phyloP scores from a whole-genome alignment of 1,284 basidiomycete species.

The Vanrija sp. region DNA sequence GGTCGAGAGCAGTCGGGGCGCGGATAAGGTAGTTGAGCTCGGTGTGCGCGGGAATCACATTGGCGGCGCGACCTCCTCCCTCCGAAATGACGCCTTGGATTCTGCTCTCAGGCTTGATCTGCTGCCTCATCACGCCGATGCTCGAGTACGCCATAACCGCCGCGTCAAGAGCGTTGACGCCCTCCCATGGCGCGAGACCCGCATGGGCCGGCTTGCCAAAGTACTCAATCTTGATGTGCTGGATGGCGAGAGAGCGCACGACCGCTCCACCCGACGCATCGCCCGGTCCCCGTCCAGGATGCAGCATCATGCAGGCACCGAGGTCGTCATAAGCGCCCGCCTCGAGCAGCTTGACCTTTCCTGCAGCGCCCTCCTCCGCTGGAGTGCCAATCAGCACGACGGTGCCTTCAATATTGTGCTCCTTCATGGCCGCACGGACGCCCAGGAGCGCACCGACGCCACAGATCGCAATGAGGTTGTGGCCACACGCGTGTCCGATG shows the following conservation, averaged over 20 bases:
- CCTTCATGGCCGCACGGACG: conserved; percentile 62
- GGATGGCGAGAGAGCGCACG: conserved; percentile 24
- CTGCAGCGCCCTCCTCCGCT: conserved; percentile 74
- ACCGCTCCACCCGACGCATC: conserved; percentile 7
- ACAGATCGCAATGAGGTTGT: conserved; percentile 77
- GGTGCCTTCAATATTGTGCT: conserved; percentile 64
- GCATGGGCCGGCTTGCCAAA: conserved; percentile 63
- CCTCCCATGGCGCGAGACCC: conserved; percentile 58
- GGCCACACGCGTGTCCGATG: conserved; percentile 75
- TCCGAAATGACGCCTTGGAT: conserved; percentile 65
- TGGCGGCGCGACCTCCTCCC: conserved; percentile 55
- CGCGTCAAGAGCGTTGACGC: conserved; percentile 76
- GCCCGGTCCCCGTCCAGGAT: conserved; percentile 7
- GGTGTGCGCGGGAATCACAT: conserved; percentile 69
- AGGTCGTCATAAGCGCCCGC: conserved; percentile 58
- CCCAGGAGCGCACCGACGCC: conserved; percentile 73
- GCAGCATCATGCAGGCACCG: conserved; percentile 23
- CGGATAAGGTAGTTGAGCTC: conserved; percentile 65
- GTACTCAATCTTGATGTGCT: conserved; percentile 25
- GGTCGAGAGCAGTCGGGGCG: conserved; percentile 59
- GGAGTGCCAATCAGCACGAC: conserved; percentile 80
- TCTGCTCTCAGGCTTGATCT: conserved; percentile 41
- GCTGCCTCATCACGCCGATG: conserved; percentile 69
- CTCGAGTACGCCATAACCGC: conserved; percentile 72
- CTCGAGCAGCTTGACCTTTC: conserved; percentile 71